Conservation (phyloP, 805 yeast species). For the Zygosaccharomyces siamensis region DNA sequence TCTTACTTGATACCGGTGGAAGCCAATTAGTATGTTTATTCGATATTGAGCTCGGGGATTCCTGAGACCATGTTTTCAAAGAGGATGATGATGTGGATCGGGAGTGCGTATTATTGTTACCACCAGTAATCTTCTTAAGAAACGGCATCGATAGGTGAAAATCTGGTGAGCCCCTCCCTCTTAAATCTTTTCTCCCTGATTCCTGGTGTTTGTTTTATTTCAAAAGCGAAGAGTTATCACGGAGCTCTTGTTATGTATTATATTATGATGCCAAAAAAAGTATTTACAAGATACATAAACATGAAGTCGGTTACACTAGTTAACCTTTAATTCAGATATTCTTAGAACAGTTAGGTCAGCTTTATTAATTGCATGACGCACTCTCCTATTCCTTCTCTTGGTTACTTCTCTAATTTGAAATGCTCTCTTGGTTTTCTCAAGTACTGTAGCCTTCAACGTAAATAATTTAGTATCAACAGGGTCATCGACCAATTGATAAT, state of each 20-base stretch:
- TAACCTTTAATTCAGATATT: slow-evolving; percentile 64
- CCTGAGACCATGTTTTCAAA: slow-evolving; percentile 14
- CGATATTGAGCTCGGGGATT: slow-evolving; percentile 9
- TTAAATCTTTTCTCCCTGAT: not conserved
- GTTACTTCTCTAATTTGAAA: slow-evolving; percentile 68
- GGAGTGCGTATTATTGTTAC: slow-evolving; percentile 22
- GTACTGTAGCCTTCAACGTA: slow-evolving; percentile 66
- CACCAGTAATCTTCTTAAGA: slow-evolving; percentile 24
- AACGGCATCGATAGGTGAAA: slow-evolving; percentile 21
- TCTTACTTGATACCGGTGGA: slow-evolving; percentile 5
- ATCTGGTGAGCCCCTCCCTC: not conserved
- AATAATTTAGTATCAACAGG: slow-evolving; percentile 51
- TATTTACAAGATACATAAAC: slow-evolving; percentile 8
- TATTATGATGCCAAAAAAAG: not conserved
- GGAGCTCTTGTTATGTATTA: not conserved
- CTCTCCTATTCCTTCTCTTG: slow-evolving; percentile 74
- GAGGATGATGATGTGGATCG: slow-evolving; percentile 29
- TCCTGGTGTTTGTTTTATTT: not conserved
- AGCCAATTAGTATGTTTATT: slow-evolving; percentile 9
- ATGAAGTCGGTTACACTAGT: slow-evolving; percentile 16
- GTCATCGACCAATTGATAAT: slow-evolving; percentile 60
- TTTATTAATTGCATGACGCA: slow-evolving; percentile 59
- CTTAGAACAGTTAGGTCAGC: slow-evolving; percentile 74
- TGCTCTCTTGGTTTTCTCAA: slow-evolving; percentile 82
- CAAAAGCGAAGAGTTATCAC: not conserved